Evolutionary conservation across 2,329 filamentous ascomycete species (phyloP).

Genomic region (Colletotrichum noveboracense): DNA sequence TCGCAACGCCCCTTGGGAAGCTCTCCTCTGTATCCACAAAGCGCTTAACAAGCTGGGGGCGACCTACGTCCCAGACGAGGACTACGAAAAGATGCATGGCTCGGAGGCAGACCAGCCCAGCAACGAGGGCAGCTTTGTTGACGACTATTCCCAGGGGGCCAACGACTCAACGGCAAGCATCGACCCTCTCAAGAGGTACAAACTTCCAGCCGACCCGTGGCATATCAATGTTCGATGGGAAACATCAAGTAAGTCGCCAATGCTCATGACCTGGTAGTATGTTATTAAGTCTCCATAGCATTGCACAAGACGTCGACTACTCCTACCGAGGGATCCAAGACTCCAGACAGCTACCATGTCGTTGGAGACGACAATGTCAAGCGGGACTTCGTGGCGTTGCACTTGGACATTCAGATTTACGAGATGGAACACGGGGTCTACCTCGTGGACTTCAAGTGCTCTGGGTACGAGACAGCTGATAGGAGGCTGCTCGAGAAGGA

Average conservation of each 20-base stretch:
- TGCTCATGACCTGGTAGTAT: constrained; percentile 41
- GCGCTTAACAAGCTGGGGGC: constrained; percentile 87
- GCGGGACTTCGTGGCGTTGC: constrained; percentile 81
- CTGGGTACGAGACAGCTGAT: constrained; percentile 85
- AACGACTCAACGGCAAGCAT: constrained; percentile 42
- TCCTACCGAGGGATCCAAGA: constrained; percentile 22
- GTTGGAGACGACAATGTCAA: constrained; percentile 44
- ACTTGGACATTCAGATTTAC: constrained; percentile 95
- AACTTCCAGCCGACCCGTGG: constrained; percentile 93
- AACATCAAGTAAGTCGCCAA: constrained; percentile 72
- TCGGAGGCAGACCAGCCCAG: constrained; percentile 44
- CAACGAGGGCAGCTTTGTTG: constrained; percentile 46
- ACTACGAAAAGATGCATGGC: constrained; percentile 54
- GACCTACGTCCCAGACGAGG: constrained; percentile 78
- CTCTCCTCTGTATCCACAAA: constrained; percentile 93
- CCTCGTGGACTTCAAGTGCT: constrained; percentile 98
- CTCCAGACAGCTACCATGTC: constrained; percentile 44
- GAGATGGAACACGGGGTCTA: constrained; percentile 92
- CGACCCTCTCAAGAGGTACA: constrained; percentile 70
- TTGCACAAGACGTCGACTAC: constrained; percentile 40
- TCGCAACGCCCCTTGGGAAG: constrained; percentile 91
- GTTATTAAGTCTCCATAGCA: constrained; percentile 31
- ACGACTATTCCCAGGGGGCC: constrained; percentile 40
- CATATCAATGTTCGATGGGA: constrained; percentile 90
- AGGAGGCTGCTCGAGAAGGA: constrained; percentile 86